Evolutionary conservation across 2,329 filamentous ascomycete genomes (phyloP), one percentile per base, ranked within the genome.

Genomic region (Paecilomyces formosus): DNA sequence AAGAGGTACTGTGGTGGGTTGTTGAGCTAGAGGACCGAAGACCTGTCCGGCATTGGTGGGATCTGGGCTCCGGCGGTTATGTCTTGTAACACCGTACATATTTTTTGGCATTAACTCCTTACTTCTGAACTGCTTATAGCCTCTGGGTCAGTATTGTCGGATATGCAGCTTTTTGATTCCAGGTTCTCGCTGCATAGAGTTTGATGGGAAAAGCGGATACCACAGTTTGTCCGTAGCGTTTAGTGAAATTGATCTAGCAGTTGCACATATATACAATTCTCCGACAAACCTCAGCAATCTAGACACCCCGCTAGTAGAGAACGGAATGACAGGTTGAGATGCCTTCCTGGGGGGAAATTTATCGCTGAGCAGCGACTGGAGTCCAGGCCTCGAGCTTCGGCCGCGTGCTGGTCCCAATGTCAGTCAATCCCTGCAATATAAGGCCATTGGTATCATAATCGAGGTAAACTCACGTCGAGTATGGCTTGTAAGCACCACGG

Each of bases 1-100:
- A 92, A 76, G 89, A 94, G 65, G 91, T 92, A 53, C 81, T 97
- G 6, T 97, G 94, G 94, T 97, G 93, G 92, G 96, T 92, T 66
- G 89, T 99, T 12, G 92, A 97, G 74, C 80, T 99, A 30, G 94
- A 97, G 71, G 93, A 99, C 71, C 86, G 85, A 7, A 85, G 85
- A 63, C 90, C 88, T 0, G 83, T 96, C 54, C 85, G 94, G 58
- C 82, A 84, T 59, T 97, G 93, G 94, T 82, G 80, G 30, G 86
- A 83, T 64, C 81, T 91, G 28, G 86, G 84, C 3, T 80, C 81
- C 55, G 85, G 86, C 21, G 82, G 88, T 21, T 90, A 89, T 74
- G 83, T 89, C 53, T 74, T 87, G 62, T 60, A 50, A 6, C n/a
- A 26, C 58, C 54, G 49, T 39, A 55, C 12, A 58, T 53, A 56